Evolutionary conservation across 23 red algal genomes (phyloP), one percentile per base, ranked within the genome.

Genomic region (Cyanidiococcus yangmingshanensis): DNA sequence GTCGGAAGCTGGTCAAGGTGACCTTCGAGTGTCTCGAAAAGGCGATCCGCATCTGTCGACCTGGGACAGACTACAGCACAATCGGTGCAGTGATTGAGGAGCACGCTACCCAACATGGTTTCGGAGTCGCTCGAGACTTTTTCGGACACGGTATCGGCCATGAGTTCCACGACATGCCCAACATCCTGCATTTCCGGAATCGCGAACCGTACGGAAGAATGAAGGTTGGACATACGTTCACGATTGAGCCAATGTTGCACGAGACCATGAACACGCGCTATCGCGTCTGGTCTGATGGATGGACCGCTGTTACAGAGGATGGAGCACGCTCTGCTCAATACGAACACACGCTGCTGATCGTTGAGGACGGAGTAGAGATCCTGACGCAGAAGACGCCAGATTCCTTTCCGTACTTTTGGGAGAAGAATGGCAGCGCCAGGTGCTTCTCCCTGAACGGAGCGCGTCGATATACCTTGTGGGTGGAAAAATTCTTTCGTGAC

Each of bases 171-270:
- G 89, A 85, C 27, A 88, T 71, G 1, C 94, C 94, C 1, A 98
- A 91, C 68, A 82, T 98, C 3, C 58, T 98, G 37, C 94, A 98
- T 50, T 90, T 82, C 58, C 79, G 77, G 57, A 98, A 98, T 74
- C 77, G 77, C 25, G 88, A 92, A 34, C 68, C 83, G 0, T 75
- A 83, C 32, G 94, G 94, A 17, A 58, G 84, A 38, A 84, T 98
- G 67, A 80, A 88, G 68, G 80, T 76, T 21, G 87, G 87, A 37
- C 74, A 87, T 76, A 92, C 86, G 3, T 98, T 98, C 78, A 98
- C 94, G 3, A 98, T 98, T 74, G 94, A 98, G 74, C 94, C 94
- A 27, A 98, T 98, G 94, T 86, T 98, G 58, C 88, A 91, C 57
- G 94, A 98, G 82, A 88, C 87, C 33, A 80, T 71, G 27, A 35